phyloP scores from a whole-genome alignment of 805 yeast genomes.

The Suhomyces vadensis region DNA sequence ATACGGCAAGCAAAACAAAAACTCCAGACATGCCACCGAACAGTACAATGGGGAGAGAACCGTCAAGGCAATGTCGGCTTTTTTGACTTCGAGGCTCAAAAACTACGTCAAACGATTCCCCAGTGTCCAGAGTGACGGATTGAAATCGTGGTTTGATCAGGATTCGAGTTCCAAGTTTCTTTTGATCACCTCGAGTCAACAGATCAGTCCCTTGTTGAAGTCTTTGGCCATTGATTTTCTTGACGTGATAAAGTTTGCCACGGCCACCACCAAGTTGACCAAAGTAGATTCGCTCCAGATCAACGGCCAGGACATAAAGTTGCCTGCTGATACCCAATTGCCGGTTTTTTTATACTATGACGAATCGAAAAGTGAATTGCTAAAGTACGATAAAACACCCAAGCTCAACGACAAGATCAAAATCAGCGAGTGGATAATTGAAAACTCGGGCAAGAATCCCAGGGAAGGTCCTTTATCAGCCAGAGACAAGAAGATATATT shows the following conservation, averaged over 20 bases:
- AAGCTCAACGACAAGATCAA: conserved; percentile 30
- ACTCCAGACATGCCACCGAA: conserved; percentile 39
- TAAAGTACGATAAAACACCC: conserved; percentile 21
- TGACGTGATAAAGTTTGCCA: conserved; percentile 50
- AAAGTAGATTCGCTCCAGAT: conserved; percentile 19
- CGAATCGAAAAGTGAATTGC: conserved; percentile 18
- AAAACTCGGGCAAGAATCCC: conserved; percentile 27
- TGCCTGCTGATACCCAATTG: conserved; percentile 21
- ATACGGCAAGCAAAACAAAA: conserved; percentile 21
- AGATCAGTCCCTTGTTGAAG: conserved; percentile 57
- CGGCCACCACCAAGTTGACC: conserved; percentile 31
- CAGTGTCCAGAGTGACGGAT: conserved; percentile 23
- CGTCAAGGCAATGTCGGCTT: conserved; percentile 53
- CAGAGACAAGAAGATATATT: conserved; percentile 28
- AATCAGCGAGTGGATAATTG: conserved; percentile 35
- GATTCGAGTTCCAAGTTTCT: conserved; percentile 44
- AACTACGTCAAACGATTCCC: conserved; percentile 60
- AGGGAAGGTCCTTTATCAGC: conserved; percentile 40
- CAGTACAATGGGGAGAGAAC: conserved; percentile 62
- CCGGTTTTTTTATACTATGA: conserved; percentile 32
- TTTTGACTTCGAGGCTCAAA: conserved; percentile 58
- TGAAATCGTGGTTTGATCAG: conserved; percentile 29
- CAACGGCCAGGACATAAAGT: conserved; percentile 21
- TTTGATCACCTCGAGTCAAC: conserved; percentile 52
- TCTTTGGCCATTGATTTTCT: conserved; percentile 71